phyloP scores from a whole-genome alignment of 164 flowering plant genomes.

The Amborella trichopoda region DNA sequence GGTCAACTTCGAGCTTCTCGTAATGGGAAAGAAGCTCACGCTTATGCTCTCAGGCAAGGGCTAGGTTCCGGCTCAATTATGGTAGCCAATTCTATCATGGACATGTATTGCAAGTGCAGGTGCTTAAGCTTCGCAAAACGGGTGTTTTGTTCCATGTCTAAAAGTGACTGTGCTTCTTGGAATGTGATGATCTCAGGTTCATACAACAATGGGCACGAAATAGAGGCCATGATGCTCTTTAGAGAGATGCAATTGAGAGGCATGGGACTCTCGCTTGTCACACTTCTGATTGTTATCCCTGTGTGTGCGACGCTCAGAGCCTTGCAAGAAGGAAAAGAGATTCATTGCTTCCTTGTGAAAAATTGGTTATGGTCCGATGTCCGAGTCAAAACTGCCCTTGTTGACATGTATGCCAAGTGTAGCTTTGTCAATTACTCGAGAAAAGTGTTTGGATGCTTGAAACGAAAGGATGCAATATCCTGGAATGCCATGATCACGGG shows the following conservation, averaged over 20 bases:
- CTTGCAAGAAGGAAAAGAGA: background rate
- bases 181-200: constrained; percentile 3
- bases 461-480: background rate
- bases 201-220: background rate
- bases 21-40: background rate
- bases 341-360: background rate
- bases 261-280: background rate
- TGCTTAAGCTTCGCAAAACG: background rate
- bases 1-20: background rate
- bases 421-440: constrained; percentile 21
- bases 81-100: background rate
- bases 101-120: constrained; percentile 1
- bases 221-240: background rate
- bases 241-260: background rate
- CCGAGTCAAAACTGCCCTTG: background rate
- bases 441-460: background rate
- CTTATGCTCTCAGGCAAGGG: background rate
- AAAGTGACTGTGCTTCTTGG: constrained; percentile 2
- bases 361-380: background rate
- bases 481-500: constrained; percentile 4
- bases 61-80: background rate
- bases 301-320: background rate
- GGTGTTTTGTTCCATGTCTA: background rate
- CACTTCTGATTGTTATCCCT: background rate
- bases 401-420: constrained; percentile 75